A percentile compares a stretch with the other conserved stretches of the same genome.
These are phyloP conservation scores for Osmozyma mogii DNA, from an alignment of 805 yeast species.

Conservation along the genomic window DNA sequence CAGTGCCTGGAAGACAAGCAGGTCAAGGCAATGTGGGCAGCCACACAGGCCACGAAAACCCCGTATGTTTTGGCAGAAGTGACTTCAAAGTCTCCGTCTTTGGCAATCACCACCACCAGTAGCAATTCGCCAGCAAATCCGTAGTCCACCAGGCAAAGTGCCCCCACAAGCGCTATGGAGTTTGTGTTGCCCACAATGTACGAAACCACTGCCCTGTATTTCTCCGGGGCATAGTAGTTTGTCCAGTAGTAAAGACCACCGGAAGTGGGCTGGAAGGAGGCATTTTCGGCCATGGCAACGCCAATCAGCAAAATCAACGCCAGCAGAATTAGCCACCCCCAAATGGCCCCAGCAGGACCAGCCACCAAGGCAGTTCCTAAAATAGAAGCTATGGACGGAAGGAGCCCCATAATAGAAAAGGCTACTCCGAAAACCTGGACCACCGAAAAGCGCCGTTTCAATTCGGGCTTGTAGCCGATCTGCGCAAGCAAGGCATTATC, in stretches of 20 bases:
- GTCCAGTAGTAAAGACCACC: slow-evolving; percentile 71
- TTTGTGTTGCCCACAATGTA: background rate
- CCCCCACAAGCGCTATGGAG: background rate
- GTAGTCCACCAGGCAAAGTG: background rate
- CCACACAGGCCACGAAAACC: background rate
- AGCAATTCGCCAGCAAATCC: slow-evolving; percentile 1
- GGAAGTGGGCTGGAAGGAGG: slow-evolving; percentile 64
- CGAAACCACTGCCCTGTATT: slow-evolving; percentile 12
- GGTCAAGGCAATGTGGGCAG: background rate
- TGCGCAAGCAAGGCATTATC: slow-evolving; percentile 36
- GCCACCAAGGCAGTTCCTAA: slow-evolving; percentile 47
- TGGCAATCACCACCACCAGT: background rate
- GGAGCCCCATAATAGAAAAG: slow-evolving; percentile 63
- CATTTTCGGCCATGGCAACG: slow-evolving; percentile 55
- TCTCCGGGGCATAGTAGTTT: slow-evolving; percentile 52
- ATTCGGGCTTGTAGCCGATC: slow-evolving; percentile 66
- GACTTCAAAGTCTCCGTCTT: background rate
- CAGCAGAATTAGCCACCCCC: slow-evolving; percentile 68
- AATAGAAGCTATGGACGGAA: slow-evolving; percentile 56
- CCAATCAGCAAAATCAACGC: slow-evolving; percentile 52
- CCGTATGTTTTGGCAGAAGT: background rate
- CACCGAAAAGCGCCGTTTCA: slow-evolving; percentile 52
- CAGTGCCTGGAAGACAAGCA: background rate
- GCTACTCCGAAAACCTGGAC: slow-evolving; percentile 65
- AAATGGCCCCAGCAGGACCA: slow-evolving; percentile 58